phyloP scores from a whole-genome alignment of 306 rosid species.

The Rosa chinensis region DNA sequence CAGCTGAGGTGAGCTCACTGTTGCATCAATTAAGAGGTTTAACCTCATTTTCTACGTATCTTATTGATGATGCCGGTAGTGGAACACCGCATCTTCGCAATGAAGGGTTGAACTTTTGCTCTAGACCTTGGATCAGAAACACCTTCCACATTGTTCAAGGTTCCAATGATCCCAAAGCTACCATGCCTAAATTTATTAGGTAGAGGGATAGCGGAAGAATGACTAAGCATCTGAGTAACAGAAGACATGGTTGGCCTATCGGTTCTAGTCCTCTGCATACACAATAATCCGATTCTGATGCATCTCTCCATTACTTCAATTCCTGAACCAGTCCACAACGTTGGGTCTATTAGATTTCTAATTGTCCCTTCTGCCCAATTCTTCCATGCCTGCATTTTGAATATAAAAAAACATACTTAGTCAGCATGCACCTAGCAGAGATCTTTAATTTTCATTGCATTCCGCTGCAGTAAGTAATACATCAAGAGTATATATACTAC shows the following conservation, averaged over 20 bases:
- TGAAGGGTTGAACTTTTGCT: not conserved
- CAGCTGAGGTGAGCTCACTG: not conserved
- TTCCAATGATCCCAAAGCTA: not conserved
- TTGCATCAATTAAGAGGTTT: not conserved
- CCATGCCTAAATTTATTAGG: not conserved
- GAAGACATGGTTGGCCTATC: not conserved
- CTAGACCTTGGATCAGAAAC: not conserved
- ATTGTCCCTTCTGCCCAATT: not conserved
- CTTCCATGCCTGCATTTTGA: not conserved
- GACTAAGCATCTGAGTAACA: not conserved
- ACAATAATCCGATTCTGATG: not conserved
- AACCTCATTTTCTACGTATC: not conserved
- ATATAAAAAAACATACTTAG: too few species aligned
- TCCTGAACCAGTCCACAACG: not conserved
- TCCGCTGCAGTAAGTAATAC: too few species aligned
- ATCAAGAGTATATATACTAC: too few species aligned
- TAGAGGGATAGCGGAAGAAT: not conserved
- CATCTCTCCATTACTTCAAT: not conserved
- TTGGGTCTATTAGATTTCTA: not conserved
- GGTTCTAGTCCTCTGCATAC: not conserved
- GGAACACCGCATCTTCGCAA: not conserved
- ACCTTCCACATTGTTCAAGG: not conserved
- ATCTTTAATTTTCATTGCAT: too few species aligned
- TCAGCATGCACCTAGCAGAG: too few species aligned
- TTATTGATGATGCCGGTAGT: not conserved